Conservation (phyloP, 805 yeast genomes). For the Sugiyamaella americana region DNA sequence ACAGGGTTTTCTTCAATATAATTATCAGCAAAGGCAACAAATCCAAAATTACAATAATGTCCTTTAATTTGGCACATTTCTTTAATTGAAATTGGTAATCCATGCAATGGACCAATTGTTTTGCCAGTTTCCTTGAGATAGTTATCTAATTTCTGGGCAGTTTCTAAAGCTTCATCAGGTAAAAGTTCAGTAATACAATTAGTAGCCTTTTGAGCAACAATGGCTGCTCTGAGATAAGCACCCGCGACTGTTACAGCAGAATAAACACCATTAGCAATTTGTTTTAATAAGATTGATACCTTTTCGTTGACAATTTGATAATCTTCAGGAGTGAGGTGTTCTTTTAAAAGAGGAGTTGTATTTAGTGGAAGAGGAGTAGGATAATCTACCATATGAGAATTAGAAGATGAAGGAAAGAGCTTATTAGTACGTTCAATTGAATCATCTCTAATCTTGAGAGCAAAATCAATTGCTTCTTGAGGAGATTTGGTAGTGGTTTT, state of each 20-base stretch:
- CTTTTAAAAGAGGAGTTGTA: conserved; percentile 17
- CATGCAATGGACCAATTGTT: conserved; percentile 57
- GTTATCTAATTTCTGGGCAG: conserved; percentile 52
- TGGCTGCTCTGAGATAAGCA: conserved; percentile 52
- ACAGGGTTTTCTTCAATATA: conserved; percentile 6
- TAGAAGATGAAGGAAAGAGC: conserved; percentile 18
- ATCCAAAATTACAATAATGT: conserved; percentile 5
- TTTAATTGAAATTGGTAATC: conserved; percentile 58
- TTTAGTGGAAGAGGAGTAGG: conserved; percentile 18
- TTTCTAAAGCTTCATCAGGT: conserved; percentile 23
- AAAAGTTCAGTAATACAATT: conserved; percentile 40
- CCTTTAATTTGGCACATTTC: conserved; percentile 28
- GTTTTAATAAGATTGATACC: conserved; percentile 34
- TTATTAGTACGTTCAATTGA: conserved; percentile 17
- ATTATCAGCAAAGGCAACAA: conserved; percentile 8
- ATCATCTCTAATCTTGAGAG: conserved; percentile 14
- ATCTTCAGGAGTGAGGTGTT: conserved; percentile 14
- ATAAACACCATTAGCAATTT: conserved; percentile 38
- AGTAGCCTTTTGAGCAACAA: conserved; percentile 53
- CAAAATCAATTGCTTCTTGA: conserved; percentile 9
- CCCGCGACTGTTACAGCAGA: conserved; percentile 44
- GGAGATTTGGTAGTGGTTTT: conserved; percentile 1
- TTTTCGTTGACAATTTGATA: conserved; percentile 15
- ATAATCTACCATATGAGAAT: conserved; percentile 14
- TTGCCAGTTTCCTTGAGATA: conserved; percentile 41